Base-by-base conservation (phyloP, 768 basidiomycete genomes). In the Psilocybe sp. region DNA sequence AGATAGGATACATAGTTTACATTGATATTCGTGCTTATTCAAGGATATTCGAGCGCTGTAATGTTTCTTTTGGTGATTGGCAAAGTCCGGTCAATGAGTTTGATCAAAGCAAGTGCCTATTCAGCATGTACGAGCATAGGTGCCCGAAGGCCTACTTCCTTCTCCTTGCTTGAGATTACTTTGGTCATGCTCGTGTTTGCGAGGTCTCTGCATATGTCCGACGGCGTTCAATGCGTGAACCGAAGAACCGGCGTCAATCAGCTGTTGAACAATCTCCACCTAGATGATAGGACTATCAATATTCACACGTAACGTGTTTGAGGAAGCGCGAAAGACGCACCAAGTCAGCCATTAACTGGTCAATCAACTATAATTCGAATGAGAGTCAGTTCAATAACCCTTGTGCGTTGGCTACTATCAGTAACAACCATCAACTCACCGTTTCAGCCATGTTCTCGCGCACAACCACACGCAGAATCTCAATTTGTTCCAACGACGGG, bases 61-160 rank as follows among this genome's bases (percentile, higher is more conserved):
- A n/a, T n/a, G n/a, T 28, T 28, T 28, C 23, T 28, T 28, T 28
- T 28, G 23, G 23, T 28, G 7, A 28, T 28, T 28, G 23, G 7
- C 3, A 28, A 28, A 28, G 23, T 3, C 23, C 23, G 23, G 23
- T n/a, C 4, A 28, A 7, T 4, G 23, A 28, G 23, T 28, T 28
- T 28, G 7, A 28, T 28, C 7, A 7, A 28, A 7, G 23, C 3
- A 7, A 28, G 23, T 28, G 23, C 23, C 7, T 28, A 4, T 61
- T 73, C 69, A 89, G 64, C 87, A 90, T 14, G 79, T 68, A 60
- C 82, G 86, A 42, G 86, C 76, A 61, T 79, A 89, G 3, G 88
- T 88, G 11, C 87, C 85, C 41, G 74, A 80, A 35, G 72, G 60
- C 49, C 66, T 55, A 31, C 71, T 73, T 7, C 73, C 79, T 2